phyloP scores from a whole-genome alignment of 2,329 filamentous ascomycete genomes.

The Rutstroemia sp. region DNA sequence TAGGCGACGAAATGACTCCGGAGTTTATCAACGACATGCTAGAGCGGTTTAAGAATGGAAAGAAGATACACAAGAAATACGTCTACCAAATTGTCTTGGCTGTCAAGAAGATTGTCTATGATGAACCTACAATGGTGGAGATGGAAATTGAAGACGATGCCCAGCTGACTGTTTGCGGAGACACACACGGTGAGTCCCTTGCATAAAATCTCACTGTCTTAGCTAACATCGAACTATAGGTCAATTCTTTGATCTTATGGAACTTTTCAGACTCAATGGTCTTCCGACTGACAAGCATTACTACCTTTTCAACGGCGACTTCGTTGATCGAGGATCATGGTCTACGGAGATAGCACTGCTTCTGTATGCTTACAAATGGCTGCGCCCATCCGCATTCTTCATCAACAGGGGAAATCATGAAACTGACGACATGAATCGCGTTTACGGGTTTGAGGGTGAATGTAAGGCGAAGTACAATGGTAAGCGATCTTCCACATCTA shows the following conservation, averaged over 20 bases:
- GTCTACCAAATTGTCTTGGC: constrained; percentile 93
- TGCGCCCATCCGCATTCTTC: constrained; percentile 82
- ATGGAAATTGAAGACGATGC: constrained; percentile 70
- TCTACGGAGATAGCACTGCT: constrained; percentile 93
- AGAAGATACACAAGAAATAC: constrained; percentile 93
- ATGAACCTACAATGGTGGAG: constrained; percentile 96
- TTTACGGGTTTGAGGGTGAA: constrained; percentile 97
- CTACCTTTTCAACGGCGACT: constrained; percentile 98
- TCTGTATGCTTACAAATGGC: constrained; percentile 94
- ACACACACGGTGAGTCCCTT: constrained; percentile 71
- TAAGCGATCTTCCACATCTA: constrained; percentile 39
- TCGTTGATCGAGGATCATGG: constrained; percentile 96
- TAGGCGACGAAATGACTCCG: constrained; percentile 82
- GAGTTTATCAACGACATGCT: constrained; percentile 99
- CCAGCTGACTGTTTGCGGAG: constrained; percentile 87
- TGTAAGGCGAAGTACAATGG: constrained; percentile 96
- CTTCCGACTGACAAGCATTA: constrained; percentile 77
- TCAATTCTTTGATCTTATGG: constrained; percentile 95
- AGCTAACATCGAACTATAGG: constrained; percentile 41
- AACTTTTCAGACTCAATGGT: constrained; percentile 90
- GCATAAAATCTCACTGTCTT: not conserved
- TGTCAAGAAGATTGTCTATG: constrained; percentile 81
- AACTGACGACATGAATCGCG: constrained; percentile 98
- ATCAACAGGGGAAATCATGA: constrained; percentile 98
- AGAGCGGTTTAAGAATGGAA: constrained; percentile 88